Evolutionary conservation across 2,329 filamentous ascomycete species (phyloP), one percentile per base, ranked within the genome.

Genomic region (Dendryphion nanum): DNA sequence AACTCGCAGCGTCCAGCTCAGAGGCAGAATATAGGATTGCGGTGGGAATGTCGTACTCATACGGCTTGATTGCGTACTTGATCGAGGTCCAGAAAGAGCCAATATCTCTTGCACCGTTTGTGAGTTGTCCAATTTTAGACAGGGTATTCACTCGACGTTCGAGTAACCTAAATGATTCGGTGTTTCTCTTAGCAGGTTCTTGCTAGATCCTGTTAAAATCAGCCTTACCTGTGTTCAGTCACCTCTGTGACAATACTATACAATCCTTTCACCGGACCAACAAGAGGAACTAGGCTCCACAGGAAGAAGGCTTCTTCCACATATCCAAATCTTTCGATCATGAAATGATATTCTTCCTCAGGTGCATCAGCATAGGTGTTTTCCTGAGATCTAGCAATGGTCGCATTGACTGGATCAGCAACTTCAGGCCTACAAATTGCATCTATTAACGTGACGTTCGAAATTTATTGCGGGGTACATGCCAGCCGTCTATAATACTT

Each of bases 181-280:
- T n/a, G n/a, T n/a, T n/a, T n/a, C n/a, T n/a, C n/a, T n/a, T n/a
- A n/a, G n/a, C n/a, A n/a, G n/a, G n/a, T n/a, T n/a, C 7, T 17
- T 33, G 31, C 18, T 18, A 33, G 31, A 19, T 33, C 23, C 23
- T 26, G 23, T 8, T 26, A 26, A 26, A 8, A 26, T n/a, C 8
- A 26, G 23, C 17, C 26, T 8, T 30, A 44, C 44, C 42, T 47
- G n/a, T 47, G 42, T 26, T 47, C 45, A n/a, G 46, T 49, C 17
- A 49, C 38, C 30, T 49, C 46, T 4, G 44, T 47, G 4, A 49
- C 46, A 4, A 45, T 49, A 4, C 37, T 44, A n/a, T 47, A 47
- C 43, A 48, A 37, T 33, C 45, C 45, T 15, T 34, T 35, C 6
- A 46, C 32, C 4, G 37, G 21, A 20, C 42, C 42, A 18, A 42